phyloP scores from a whole-genome alignment of 352 stramenopile species.

The Pythium pectinolyticum region DNA sequence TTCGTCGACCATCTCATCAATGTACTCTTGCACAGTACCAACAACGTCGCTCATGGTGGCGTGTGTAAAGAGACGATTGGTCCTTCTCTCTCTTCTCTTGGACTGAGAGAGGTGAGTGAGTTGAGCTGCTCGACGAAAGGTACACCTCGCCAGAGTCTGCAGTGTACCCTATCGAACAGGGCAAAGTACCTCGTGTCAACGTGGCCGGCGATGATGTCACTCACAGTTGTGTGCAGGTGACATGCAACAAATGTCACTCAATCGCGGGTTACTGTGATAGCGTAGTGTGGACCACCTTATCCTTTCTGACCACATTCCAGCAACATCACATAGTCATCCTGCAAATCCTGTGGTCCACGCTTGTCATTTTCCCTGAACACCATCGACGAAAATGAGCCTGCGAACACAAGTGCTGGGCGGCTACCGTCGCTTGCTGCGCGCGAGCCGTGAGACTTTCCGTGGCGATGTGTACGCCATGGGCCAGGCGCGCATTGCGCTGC shows the following conservation, averaged over 20 bases:
- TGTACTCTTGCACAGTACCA: no score
- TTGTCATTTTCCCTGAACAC: neutral
- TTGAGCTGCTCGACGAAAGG: constrained; percentile 1
- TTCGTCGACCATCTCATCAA: constrained; percentile 21
- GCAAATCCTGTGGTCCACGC: constrained; percentile 15
- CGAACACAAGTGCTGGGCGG: constrained; percentile 66
- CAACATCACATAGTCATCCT: neutral
- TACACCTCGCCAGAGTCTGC: no score
- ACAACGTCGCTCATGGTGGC: no score
- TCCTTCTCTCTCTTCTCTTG: neutral
- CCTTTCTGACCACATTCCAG: neutral
- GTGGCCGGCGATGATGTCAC: constrained; percentile 23
- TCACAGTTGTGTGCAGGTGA: neutral
- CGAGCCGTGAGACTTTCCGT: constrained; percentile 72
- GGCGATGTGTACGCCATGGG: constrained; percentile 62
- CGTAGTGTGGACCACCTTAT: constrained; percentile 13
- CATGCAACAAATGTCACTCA: neutral
- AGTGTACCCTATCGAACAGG: neutral
- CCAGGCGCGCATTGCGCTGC: constrained; percentile 58
- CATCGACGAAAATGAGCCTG: constrained; percentile 38
- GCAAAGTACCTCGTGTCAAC: constrained; percentile 1
- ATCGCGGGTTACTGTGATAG: neutral
- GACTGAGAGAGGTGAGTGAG: neutral
- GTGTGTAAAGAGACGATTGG: neutral
- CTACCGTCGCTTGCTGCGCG: constrained; percentile 74